Evolutionary conservation across 2,329 filamentous ascomycete genomes (phyloP), one percentile per base, ranked within the genome.

Genomic region (Phyllosticta ampelicida): DNA sequence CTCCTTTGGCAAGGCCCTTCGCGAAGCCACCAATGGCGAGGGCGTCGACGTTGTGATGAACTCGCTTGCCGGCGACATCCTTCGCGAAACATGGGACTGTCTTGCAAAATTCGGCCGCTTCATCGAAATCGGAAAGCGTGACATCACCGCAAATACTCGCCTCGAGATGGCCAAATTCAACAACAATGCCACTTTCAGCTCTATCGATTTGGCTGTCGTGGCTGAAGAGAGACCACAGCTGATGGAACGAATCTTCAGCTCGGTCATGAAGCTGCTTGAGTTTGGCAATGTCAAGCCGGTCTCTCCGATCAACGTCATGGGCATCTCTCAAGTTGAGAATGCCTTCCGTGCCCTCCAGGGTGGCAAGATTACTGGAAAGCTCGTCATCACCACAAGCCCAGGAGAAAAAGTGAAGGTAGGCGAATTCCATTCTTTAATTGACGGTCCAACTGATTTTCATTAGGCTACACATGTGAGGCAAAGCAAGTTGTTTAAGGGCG

Each of bases 21-120:
- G 60, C 50, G 50, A 60, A 6, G 52, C 60, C 21, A 73, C 71
- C 0, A 57, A 62, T 0, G 63, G 61, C 9, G 49, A 62, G 8
- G 71, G 71, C 16, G 69, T 73, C 2, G 69, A 73, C 58, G 66
- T 73, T 3, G 63, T 72, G 6, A 59, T 73, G 50, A 73, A 73
- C 59, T 65, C 64, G 4, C 58, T 65, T 1, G 54, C 63, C 8
- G 70, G 71, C 1, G 62, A 67, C 18, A 50, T 64, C 1, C 62
- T 72, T 6, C 58, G 63, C 20, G 58, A 63, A 30, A 63, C 65
- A 2, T 71, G 66, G 67, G 57, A 64, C 8, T 63, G 62, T 53
- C 44, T 70, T 10, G 69, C 70, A 1, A 60, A 61, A 2, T 69
- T 67, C 26, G 71, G 71, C 3, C 63, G 64, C 9, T 64, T 73